Conservation (phyloP, 23 red algal genomes). For the Gracilaria gracilis region DNA sequence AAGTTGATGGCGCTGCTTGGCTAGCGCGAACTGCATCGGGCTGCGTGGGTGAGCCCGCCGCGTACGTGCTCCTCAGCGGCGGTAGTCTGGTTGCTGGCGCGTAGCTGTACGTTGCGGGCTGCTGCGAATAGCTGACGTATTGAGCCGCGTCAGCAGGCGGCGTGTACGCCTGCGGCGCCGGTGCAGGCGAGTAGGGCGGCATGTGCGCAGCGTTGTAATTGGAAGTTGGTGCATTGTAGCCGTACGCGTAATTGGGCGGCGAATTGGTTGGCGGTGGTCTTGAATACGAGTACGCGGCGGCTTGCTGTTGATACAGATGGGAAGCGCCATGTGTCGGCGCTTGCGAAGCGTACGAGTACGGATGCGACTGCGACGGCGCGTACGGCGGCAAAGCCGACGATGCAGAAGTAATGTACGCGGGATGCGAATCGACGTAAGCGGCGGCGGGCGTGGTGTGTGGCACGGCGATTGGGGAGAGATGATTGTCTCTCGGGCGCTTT, state of each 20-base stretch:
- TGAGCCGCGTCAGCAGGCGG: not conserved
- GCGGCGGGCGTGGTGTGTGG: not conserved
- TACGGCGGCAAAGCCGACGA: not conserved
- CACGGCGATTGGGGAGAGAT: constrained; percentile 6
- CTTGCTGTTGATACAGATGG: not conserved
- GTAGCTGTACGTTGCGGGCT: not conserved
- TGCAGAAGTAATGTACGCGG: not conserved
- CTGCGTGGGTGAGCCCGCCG: not conserved
- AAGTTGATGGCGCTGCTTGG: not conserved
- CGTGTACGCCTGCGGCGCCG: not conserved
- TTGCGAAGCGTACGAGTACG: not conserved
- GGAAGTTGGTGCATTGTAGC: not conserved
- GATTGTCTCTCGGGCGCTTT: not conserved
- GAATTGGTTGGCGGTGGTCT: not conserved
- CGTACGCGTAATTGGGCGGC: not conserved
- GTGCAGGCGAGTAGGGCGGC: not conserved
- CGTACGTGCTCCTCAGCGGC: not conserved
- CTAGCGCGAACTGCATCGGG: not conserved
- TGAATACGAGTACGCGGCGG: not conserved
- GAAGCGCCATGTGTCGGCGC: not conserved
- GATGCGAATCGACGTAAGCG: not conserved
- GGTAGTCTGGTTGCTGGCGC: not conserved
- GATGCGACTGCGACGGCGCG: not conserved
- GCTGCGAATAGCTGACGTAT: not conserved
- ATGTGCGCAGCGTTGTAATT: constrained; percentile 1